Conservation (phyloP, 2,329 filamentous ascomycete species). For the Exophiala calicioides region DNA sequence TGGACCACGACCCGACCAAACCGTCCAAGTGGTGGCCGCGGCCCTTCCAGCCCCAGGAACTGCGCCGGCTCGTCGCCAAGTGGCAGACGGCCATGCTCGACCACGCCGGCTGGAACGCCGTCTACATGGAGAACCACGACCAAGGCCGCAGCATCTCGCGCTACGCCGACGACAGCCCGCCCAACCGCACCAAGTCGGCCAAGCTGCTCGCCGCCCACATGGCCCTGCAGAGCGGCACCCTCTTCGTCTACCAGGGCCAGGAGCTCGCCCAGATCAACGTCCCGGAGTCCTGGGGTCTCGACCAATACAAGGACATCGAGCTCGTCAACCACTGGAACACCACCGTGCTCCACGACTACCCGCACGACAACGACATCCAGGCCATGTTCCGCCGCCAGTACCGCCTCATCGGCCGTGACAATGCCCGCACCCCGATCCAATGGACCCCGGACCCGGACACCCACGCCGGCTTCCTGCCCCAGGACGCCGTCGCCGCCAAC, state of each 20-base stretch:
- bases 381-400: slow-evolving; percentile 13
- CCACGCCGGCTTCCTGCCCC: slow-evolving; percentile 62
- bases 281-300: slow-evolving; percentile 52
- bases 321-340: slow-evolving; percentile 53
- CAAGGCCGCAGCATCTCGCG: slow-evolving; percentile 58
- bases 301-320: slow-evolving; percentile 47
- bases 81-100: slow-evolving; percentile 57
- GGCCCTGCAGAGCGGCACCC: slow-evolving; percentile 47
- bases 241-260: slow-evolving; percentile 62
- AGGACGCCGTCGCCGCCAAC: slow-evolving; percentile 1
- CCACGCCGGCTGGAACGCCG: slow-evolving; percentile 56
- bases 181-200: slow-evolving; percentile 48
- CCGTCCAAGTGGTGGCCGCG: slow-evolving; percentile 48
- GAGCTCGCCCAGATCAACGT: slow-evolving; percentile 62
- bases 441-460: slow-evolving; percentile 54
- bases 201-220: slow-evolving; percentile 59
- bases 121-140: slow-evolving; percentile 67
- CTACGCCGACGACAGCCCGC: slow-evolving; percentile 49
- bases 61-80: slow-evolving; percentile 52
- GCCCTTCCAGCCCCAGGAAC: slow-evolving; percentile 48
- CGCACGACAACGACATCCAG: slow-evolving; percentile 15
- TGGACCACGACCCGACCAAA: slow-evolving; percentile 30
- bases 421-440: slow-evolving; percentile 68
- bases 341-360: slow-evolving; percentile 12
- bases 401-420: slow-evolving; percentile 46